Evolutionary conservation across 129 eudicot species (phyloP), one percentile per base, ranked within the genome.

Genomic region (Escallonia rubra): DNA sequence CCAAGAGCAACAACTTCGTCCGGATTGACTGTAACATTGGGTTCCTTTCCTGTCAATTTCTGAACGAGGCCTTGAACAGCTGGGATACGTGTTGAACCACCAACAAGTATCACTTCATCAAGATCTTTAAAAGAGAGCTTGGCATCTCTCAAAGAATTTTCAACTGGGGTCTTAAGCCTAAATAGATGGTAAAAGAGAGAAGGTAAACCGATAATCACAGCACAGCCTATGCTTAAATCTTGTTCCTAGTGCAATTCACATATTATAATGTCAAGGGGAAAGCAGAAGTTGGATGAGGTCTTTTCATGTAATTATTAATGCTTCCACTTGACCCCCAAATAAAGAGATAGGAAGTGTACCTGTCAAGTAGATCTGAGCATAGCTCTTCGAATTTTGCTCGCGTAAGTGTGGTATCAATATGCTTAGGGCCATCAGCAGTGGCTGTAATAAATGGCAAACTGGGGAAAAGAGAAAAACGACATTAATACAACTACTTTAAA

Each of bases 1-100:
- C 98, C 98, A 63, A 93, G 86, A 14, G 98, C 98, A 72, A 93
- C 98, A 61, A 89, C 99, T 80, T 93, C 99, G 79, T 93, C 96
- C 11, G 99, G 99, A 64, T 93, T 93, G 63, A 93, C 99, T 5
- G 99, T 89, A 16, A 93, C 95, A 79, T 93, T 93, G 43, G 99
- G 96, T 48, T 89, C 96, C 78, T 89, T 93, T 79, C 95, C 95
- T 6, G 96, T 93, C 70, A 93, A 38, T 59, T 77, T 80, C 82
- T 84, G 87, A 23, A 93, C 92, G 64, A 93, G 84, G 71, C 87
- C 99, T 80, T 89, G 96, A 54, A 93, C 99, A 58, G 99, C 95
- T 59, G 99, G 99, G 70, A 94, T 94, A 69, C 99, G 95, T 40
- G 99, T 94, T 50, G 99, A 94, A 54, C 99, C 99, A 65, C 99